Base-by-base conservation (phyloP, 1,284 basidiomycete species). In the Gastroboletus turbinatus region DNA sequence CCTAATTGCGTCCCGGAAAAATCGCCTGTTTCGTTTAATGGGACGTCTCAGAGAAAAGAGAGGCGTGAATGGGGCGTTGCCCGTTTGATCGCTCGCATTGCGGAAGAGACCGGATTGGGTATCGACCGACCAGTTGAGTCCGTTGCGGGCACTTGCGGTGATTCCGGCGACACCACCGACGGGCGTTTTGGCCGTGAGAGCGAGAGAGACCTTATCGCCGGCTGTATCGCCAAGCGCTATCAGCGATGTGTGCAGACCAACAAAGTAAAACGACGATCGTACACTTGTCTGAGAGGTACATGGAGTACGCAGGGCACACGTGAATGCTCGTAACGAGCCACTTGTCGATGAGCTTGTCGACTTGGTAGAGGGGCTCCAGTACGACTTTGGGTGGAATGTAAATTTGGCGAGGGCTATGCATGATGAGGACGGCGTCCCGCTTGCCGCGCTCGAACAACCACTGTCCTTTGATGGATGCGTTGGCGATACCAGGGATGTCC, bases 281-380 rank as follows among this genome's bases (percentile, higher is more conserved):
- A 70, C 66, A 53, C 46, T 67, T 71, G 45, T 71, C 56, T 3
- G 67, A 71, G n/a, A 68, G 56, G 35, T 68, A 68, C 53, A 69
- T 57, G 3, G 57, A 60, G 35, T 61, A 68, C 1, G 67, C 67
- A 10, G 62, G 58, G 16, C 59, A 69, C 0, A 56, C 40, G 17
- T 68, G 57, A 2, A 58, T 51, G 40, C 44, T 63, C 0, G 52
- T 68, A 35, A 70, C 61, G 25, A 67, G 52, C 16, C 23, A 48
- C 55, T 65, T 68, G 33, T 60, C 47, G 8, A 55, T 53, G 25
- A 68, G 52, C 23, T 50, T 55, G 32, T 56, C 56, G 0, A 71
- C 57, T 11, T 57, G 36, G 50, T 63, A 69, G 35, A 71, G 53
- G 1, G 46, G 53, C 5, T 59, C 56, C 6, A 71, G 47, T 1